phyloP scores from a whole-genome alignment of 768 basidiomycete species.

The Mycena floridula region DNA sequence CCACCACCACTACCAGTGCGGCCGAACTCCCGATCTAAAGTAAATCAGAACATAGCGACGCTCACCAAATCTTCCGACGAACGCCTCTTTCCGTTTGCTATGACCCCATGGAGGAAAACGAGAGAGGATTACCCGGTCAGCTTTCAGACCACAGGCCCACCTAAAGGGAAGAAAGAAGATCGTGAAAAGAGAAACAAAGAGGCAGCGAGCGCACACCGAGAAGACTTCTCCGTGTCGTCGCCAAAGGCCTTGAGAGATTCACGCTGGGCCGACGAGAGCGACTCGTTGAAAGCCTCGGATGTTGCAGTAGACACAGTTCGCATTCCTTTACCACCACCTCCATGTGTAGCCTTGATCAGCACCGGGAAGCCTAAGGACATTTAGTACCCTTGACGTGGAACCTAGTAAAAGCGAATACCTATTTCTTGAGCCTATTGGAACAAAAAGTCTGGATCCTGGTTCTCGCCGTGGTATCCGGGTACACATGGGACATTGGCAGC shows the following conservation, averaged over 20 bases:
- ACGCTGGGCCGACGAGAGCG: constrained; percentile 77
- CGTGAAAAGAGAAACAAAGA: too few relatives aligned
- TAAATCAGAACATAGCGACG: too few relatives aligned
- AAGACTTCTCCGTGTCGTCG: too few relatives aligned
- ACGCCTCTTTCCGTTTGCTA: too few relatives aligned
- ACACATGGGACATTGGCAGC: constrained; percentile 90
- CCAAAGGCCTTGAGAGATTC: constrained; percentile 87
- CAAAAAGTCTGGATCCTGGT: constrained; percentile 69
- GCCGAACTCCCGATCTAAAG: too few relatives aligned
- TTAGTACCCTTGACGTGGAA: not conserved
- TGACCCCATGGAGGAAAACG: too few relatives aligned
- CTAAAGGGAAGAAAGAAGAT: too few relatives aligned
- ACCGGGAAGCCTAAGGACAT: constrained; percentile 68
- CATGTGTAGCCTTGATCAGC: constrained; percentile 93
- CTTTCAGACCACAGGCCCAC: too few relatives aligned
- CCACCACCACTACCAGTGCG: too few relatives aligned
- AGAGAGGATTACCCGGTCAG: too few relatives aligned
- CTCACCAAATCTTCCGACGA: too few relatives aligned
- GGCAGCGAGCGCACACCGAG: too few relatives aligned
- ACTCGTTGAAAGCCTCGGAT: constrained; percentile 65
- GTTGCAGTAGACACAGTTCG: constrained; percentile 59
- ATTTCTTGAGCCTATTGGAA: constrained; percentile 62
- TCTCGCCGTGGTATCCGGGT: constrained; percentile 85
- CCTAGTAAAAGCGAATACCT: constrained; percentile 30
- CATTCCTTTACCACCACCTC: constrained; percentile 98